Percentiles rank a stretch among this genome's conserved stretches.
These are phyloP conservation scores for Talaromyces amestolkiae DNA, from an alignment of 2,329 filamentous ascomycete species.

Conservation along the genomic window DNA sequence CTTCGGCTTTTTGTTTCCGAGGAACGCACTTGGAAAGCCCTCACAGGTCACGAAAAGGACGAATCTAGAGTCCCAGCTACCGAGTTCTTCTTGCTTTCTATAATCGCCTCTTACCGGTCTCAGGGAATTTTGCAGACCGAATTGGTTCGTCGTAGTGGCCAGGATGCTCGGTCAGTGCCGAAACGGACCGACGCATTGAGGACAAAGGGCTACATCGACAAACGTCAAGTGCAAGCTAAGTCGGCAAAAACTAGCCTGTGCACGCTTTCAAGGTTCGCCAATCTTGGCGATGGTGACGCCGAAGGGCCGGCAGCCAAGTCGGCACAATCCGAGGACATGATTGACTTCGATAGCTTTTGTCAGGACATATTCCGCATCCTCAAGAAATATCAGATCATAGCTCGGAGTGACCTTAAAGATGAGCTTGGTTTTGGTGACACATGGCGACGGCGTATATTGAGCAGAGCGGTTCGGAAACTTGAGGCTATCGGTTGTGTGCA, in stretches of 20 bases:
- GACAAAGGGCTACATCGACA: constrained; percentile 61
- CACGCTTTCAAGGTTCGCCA: constrained; percentile 51
- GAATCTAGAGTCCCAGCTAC: constrained; percentile 51
- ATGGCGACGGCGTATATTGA: constrained; percentile 43
- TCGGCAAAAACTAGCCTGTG: constrained; percentile 57
- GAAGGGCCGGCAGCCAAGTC: constrained; percentile 21
- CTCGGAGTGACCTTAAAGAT: constrained; percentile 52
- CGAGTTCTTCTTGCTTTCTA: constrained; percentile 57
- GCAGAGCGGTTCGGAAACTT: constrained; percentile 44
- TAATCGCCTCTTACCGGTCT: constrained; percentile 56
- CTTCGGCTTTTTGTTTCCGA: constrained; percentile 49
- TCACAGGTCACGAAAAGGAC: constrained; percentile 60
- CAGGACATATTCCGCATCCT: constrained; percentile 50
- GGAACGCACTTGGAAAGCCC: constrained; percentile 58
- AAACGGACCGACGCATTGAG: constrained; percentile 58
- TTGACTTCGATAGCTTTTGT: constrained; percentile 52
- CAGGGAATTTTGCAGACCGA: constrained; percentile 59
- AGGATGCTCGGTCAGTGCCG: constrained; percentile 65
- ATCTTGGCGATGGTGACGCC: constrained; percentile 18
- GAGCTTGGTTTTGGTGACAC: constrained; percentile 42
- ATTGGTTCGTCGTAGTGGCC: constrained; percentile 54
- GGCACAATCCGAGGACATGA: constrained; percentile 29
- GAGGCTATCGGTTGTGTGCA: constrained; percentile 47
- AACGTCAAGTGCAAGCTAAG: constrained; percentile 50
- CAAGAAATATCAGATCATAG: constrained; percentile 51